Evolutionary conservation across 1,284 basidiomycete genomes (phyloP).

Genomic region (Apiotrichum laibachii): DNA sequence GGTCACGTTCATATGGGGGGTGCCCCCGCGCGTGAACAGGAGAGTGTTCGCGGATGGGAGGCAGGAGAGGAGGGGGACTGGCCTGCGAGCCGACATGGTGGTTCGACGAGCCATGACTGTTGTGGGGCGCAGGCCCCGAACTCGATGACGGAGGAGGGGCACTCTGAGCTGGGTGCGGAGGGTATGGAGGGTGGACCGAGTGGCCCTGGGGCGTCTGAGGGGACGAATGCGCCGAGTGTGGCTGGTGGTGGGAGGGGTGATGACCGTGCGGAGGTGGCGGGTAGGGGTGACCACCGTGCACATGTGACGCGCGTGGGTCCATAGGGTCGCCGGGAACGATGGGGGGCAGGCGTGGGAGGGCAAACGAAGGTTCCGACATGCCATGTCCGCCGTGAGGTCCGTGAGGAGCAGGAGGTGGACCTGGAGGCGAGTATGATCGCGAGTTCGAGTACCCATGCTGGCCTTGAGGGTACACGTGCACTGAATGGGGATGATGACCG

Average conservation of each 20-base stretch:
- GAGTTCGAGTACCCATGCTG: slow-evolving; percentile 3
- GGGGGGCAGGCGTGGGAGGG: slow-evolving; percentile 14
- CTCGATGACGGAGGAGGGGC: neutral
- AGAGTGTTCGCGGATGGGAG: slow-evolving; percentile 19
- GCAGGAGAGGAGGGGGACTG: slow-evolving; percentile 16
- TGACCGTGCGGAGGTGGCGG: slow-evolving; percentile 5
- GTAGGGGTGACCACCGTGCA: slow-evolving; percentile 1
- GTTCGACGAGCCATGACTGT: neutral
- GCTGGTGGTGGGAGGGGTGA: slow-evolving; percentile 4
- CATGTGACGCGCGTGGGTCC: slow-evolving; percentile 4
- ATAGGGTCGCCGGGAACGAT: slow-evolving; percentile 10
- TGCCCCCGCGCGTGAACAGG: neutral
- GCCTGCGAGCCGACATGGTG: neutral
- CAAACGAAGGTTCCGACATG: slow-evolving; percentile 5
- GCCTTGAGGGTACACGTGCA: neutral
- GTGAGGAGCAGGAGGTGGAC: neutral
- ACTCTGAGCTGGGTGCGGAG: neutral
- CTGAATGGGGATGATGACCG: neutral
- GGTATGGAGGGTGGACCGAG: neutral
- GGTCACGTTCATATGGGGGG: slow-evolving; percentile 17
- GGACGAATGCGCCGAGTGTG: neutral
- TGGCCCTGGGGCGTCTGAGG: neutral
- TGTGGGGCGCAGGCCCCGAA: neutral
- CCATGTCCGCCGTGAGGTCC: neutral
- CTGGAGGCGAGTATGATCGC: slow-evolving; percentile 1